phyloP scores from a whole-genome alignment of 768 basidiomycete species.

The Ramaria rubella region DNA sequence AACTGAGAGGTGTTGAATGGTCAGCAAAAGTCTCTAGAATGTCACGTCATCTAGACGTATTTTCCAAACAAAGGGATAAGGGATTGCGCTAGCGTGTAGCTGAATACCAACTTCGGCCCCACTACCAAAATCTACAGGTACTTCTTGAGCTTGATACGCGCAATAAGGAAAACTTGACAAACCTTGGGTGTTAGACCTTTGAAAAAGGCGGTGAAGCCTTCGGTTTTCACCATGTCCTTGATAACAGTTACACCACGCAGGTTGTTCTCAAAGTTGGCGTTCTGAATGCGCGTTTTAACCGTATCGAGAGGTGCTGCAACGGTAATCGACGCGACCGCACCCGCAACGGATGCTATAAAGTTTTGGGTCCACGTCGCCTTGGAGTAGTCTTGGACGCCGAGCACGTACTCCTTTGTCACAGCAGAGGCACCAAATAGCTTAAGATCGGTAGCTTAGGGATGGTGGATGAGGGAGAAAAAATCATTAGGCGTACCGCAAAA shows the following conservation, averaged over 20 bases:
- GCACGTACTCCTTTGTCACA: constrained; percentile 86
- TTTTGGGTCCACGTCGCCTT: constrained; percentile 97
- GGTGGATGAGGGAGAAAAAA: background rate
- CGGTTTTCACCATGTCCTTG: constrained; percentile 78
- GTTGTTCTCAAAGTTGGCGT: constrained; percentile 91
- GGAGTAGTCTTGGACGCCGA: constrained; percentile 84
- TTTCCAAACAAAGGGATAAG: constrained; percentile 89
- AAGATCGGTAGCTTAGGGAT: background rate
- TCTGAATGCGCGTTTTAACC: constrained; percentile 97
- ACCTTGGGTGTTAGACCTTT: constrained; percentile 98
- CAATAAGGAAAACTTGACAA: constrained; percentile 12
- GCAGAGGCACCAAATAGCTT: constrained; percentile 99
- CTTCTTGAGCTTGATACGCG: background rate
- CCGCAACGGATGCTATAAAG: constrained; percentile 90
- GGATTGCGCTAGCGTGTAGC: constrained; percentile 93
- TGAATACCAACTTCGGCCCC: constrained; percentile 96
- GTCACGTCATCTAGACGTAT: constrained; percentile 52
- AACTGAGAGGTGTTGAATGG: too few species aligned
- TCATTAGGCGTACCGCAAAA: constrained; percentile 66
- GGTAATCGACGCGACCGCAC: constrained; percentile 92
- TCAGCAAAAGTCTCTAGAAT: background rate
- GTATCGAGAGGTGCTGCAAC: constrained; percentile 94
- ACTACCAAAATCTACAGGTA: constrained; percentile 77
- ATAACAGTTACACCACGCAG: constrained; percentile 75
- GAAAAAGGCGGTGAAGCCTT: constrained; percentile 82